These are phyloP conservation scores for Lactarius hatsudake DNA, from an alignment of 768 basidiomycete genomes.

Conservation along the genomic window DNA sequence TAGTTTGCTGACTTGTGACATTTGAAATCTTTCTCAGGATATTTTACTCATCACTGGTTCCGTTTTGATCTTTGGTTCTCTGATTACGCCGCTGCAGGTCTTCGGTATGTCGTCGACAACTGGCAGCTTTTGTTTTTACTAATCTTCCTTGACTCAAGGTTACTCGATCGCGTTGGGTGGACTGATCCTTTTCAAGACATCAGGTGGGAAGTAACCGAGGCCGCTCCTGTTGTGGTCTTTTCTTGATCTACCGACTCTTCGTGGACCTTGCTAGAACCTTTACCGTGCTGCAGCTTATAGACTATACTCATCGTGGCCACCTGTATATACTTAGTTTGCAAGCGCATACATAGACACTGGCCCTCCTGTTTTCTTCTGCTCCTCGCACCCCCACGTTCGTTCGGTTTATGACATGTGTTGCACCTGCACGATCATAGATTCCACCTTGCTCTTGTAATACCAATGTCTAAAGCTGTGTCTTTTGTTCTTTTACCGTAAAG, in stretches of 20 bases:
- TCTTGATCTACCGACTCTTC: background rate
- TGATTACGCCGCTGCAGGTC: conserved; percentile 79
- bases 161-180: conserved; percentile 87
- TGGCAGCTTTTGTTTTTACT: background rate
- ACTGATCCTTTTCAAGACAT: conserved; percentile 81
- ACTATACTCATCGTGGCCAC: background rate
- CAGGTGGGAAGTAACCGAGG: conserved; percentile 50
- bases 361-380: background rate
- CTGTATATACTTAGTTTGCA: conserved; percentile 4
- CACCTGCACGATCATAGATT: conserved; percentile 4
- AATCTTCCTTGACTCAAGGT: conserved; percentile 40
- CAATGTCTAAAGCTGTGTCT: background rate
- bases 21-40: conserved; percentile 49
- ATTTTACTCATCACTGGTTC: conserved; percentile 92
- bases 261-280: background rate
- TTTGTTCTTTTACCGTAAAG: background rate
- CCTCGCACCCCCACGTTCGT: background rate
- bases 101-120: conserved; percentile 48
- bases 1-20: background rate
- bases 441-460: background rate
- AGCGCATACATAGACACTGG: conserved; percentile 11
- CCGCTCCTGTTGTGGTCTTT: background rate
- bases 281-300: background rate
- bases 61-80: conserved; percentile 79
- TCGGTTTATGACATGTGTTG: background rate